Base-by-base conservation (phyloP, 1,139 yeast genomes). In the Zhuliangozyma blackwelliae region DNA sequence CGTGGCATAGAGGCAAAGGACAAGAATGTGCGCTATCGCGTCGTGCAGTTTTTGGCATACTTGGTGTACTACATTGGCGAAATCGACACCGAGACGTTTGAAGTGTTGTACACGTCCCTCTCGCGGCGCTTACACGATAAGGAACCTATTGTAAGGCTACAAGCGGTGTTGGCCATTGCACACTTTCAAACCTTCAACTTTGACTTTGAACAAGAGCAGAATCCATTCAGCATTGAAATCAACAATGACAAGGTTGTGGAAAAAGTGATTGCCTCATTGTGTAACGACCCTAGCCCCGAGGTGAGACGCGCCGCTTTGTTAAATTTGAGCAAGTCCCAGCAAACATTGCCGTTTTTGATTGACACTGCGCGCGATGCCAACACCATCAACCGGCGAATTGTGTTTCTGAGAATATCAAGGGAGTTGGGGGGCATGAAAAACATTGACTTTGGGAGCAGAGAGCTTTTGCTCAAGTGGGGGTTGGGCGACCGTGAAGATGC, bases 281-380 rank as follows among this genome's bases (percentile, higher is more conserved):
- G 80, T 50, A 77, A 82, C 52, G 98, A 92, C 57, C 77, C 88
- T 2, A 82, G 82, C 49, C 81, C 96, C 0, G 98, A 92, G 47
- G 96, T 90, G 1, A 73, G 98, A 48, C 69, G 96, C 38, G 89
- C 95, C 0, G 94, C 92, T 1, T 61, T 89, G 49, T 63, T 84
- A 33, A 86, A 88, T 52, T 55, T 90, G 28, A 75, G 73, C 19
- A 81, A 80, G 49, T 75, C 73, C 33, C 54, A 61, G 10, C 47
- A 54, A 1, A 82, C 90, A 0, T 62, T 79, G 23, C 79, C 84
- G 0, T 72, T 68, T 41, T 62, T 89, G 1, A 63, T 89, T 33
- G 95, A 85, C 51, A 71, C 97, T 44, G 95, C 95, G 0, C 73
- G 95, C 41, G 98, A 92, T 57, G 66, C 69, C 2, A 86, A 85